These are phyloP conservation scores for Saccharomyces paradoxus DNA, from an alignment of 805 yeast genomes.

Conservation along the genomic window DNA sequence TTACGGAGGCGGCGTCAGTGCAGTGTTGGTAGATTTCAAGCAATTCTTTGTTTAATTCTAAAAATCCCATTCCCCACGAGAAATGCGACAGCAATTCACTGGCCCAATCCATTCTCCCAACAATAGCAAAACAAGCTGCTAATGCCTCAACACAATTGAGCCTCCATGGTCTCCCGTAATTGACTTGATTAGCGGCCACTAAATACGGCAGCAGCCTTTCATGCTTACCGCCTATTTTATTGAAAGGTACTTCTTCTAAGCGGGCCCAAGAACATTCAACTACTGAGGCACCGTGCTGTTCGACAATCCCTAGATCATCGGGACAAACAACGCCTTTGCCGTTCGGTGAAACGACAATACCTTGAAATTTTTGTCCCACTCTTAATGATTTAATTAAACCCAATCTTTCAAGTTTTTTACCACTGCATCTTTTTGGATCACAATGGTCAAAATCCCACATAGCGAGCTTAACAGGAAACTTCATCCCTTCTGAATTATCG, in stretches of 20 bases:
- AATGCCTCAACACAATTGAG: constrained; percentile 94
- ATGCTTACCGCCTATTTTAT: constrained; percentile 81
- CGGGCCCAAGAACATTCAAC: constrained; percentile 99
- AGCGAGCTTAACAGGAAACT: constrained; percentile 78
- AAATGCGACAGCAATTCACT: constrained; percentile 64
- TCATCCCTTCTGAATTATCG: constrained; percentile 29
- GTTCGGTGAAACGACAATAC: constrained; percentile 86
- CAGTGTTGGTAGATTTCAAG: constrained; percentile 68
- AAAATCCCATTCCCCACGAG: constrained; percentile 88
- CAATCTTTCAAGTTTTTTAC: constrained; percentile 82
- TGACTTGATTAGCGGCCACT: constrained; percentile 94
- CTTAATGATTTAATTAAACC: constrained; percentile 73
- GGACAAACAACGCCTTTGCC: constrained; percentile 90
- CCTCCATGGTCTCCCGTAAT: constrained; percentile 93
- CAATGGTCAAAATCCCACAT: constrained; percentile 99
- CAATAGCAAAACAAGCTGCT: constrained; percentile 94
- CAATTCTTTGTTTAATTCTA: constrained; percentile 74
- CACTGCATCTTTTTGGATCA: constrained; percentile 95
- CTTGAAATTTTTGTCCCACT: constrained; percentile 90
- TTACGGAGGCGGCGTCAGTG: constrained; percentile 69
- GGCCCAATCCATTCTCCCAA: constrained; percentile 89
- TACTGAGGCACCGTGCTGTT: constrained; percentile 83
- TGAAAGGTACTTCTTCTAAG: constrained; percentile 91
- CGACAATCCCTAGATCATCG: constrained; percentile 69
- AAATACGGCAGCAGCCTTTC: constrained; percentile 84